Percentiles rank a stretch among this genome's conserved stretches.
Evolutionary conservation across 305 asterid species (phyloP).

Genomic region (Rubia balearica): DNA sequence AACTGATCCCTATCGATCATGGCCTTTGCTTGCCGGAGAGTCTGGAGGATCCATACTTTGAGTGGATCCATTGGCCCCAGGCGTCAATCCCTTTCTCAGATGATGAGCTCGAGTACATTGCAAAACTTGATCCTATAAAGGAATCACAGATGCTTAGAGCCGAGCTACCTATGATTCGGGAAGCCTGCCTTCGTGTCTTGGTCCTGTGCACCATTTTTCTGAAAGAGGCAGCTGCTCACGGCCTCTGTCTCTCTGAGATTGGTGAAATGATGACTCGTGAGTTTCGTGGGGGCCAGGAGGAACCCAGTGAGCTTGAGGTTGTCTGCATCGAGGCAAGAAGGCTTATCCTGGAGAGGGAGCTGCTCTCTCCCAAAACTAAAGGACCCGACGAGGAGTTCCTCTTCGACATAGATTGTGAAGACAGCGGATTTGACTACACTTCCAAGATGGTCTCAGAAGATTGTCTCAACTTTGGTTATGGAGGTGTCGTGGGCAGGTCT

Average conservation of each 20-base stretch:
- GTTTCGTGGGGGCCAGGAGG: constrained; percentile 83
- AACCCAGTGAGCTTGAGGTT: constrained; percentile 92
- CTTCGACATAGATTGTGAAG: constrained; percentile 78
- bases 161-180: constrained; percentile 92
- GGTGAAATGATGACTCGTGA: constrained; percentile 99
- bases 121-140: constrained; percentile 54
- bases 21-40: constrained; percentile 96
- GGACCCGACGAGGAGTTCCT: constrained; percentile 44
- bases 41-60: constrained; percentile 93
- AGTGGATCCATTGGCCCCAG: constrained; percentile 99
- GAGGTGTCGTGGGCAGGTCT: constrained; percentile 38
- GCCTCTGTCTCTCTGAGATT: constrained; percentile 90
- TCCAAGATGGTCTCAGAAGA: constrained; percentile 32
- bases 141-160: constrained; percentile 67
- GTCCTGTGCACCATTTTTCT: constrained; percentile 73
- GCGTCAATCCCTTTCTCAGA: constrained; percentile 96
- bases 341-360: constrained; percentile 45
- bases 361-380: constrained; percentile 41
- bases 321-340: constrained; percentile 77
- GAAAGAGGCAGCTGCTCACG: constrained; percentile 74
- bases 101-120: constrained; percentile 79
- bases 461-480: constrained; percentile 46
- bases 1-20: constrained; percentile 85
- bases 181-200: constrained; percentile 81
- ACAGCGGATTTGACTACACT: constrained; percentile 25